These are phyloP conservation scores for Sonneratia caseolaris DNA, from an alignment of 345 rosid species.

Conservation along the genomic window DNA sequence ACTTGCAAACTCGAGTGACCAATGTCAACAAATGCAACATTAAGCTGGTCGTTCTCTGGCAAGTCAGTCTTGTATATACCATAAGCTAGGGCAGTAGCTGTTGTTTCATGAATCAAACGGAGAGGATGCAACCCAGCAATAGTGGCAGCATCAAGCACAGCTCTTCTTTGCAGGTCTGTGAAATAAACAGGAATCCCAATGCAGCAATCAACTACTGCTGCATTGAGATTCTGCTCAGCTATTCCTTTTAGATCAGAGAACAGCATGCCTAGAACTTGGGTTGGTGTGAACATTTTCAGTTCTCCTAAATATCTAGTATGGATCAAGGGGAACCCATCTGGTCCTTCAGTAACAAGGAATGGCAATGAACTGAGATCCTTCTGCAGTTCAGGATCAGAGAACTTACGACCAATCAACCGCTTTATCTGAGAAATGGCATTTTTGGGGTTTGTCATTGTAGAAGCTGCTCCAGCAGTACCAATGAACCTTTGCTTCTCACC, in stretches of 20 bases:
- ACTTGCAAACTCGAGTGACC: slow-evolving; percentile 97
- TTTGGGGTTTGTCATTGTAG: slow-evolving; percentile 66
- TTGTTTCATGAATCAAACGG: slow-evolving; percentile 76
- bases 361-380: slow-evolving; percentile 74
- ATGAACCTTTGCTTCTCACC: slow-evolving; percentile 79
- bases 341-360: slow-evolving; percentile 62
- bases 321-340: slow-evolving; percentile 85
- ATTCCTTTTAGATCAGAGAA: slow-evolving; percentile 70
- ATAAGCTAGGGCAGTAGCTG: slow-evolving; percentile 93
- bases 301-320: slow-evolving; percentile 83
- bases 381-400: slow-evolving; percentile 84
- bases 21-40: slow-evolving; percentile 84
- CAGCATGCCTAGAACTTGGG: slow-evolving; percentile 90
- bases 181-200: slow-evolving; percentile 93
- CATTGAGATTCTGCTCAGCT: slow-evolving; percentile 76
- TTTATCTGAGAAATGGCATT: slow-evolving; percentile 64
- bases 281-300: slow-evolving; percentile 63
- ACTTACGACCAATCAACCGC: slow-evolving; percentile 48
- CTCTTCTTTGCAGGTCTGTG: slow-evolving; percentile 87
- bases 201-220: slow-evolving; percentile 93
- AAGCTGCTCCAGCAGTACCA: slow-evolving; percentile 75
- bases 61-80: slow-evolving; percentile 95
- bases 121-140: slow-evolving; percentile 93
- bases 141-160: slow-evolving; percentile 87
- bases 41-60: slow-evolving; percentile 74